These are phyloP conservation scores for Eimeria zaria DNA, from an alignment of 169 alveolate genomes.

Conservation along the genomic window DNA sequence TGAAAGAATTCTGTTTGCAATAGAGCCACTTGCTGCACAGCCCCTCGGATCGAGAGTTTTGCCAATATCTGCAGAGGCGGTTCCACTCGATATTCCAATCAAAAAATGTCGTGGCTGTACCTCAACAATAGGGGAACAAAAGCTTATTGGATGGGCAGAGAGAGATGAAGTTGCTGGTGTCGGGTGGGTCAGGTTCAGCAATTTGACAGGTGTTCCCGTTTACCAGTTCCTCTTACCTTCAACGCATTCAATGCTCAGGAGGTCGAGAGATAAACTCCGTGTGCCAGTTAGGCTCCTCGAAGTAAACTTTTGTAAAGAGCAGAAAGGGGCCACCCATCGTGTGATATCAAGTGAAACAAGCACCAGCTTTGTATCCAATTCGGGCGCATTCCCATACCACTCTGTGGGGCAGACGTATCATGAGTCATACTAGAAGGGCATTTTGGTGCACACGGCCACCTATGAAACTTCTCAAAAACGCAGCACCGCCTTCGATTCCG, in stretches of 20 bases:
- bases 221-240: conserved; percentile 30
- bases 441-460: conserved; percentile 2
- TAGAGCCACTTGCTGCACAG: conserved; percentile 35
- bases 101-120: neutral
- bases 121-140: neutral
- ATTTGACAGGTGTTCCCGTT: neutral
- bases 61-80: conserved; percentile 6
- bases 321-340: neutral
- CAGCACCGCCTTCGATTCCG: neutral
- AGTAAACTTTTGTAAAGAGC: neutral
- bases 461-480: conserved; percentile 9
- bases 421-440: neutral
- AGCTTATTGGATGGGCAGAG: neutral
- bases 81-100: neutral
- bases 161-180: neutral
- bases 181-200: neutral
- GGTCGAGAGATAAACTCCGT: neutral
- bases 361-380: conserved; percentile 40
- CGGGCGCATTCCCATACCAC: conserved; percentile 11
- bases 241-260: conserved; percentile 43
- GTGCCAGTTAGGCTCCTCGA: neutral
- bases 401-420: neutral
- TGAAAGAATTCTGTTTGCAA: conserved; percentile 46
- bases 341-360: conserved; percentile 17
- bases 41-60: neutral